Evolutionary conservation across 2,329 filamentous ascomycete species (phyloP), one percentile per base, ranked within the genome.

Genomic region (Fusarium praegraminearum): DNA sequence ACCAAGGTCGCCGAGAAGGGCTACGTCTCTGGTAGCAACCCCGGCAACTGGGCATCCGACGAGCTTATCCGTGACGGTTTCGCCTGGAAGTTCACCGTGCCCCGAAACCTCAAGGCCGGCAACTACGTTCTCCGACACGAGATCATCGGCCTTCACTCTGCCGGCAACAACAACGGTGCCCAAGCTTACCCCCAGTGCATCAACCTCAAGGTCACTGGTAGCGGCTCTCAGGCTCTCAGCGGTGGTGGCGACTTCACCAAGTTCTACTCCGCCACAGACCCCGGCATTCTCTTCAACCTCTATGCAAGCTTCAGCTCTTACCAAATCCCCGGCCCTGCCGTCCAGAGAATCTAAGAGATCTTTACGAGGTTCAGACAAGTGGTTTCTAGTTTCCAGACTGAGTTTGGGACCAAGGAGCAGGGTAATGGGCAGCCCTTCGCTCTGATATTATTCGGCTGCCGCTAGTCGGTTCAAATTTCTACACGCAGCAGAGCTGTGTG

Each of bases 1-100:
- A 85, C 87, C 83, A 91, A 91, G 84, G 86, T 90, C 60, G 83
- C 83, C 30, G 81, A 84, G 69, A 79, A 77, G 28, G 89, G 88
- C 57, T 81, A 88, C 44, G 78, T 84, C 62, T 79, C 82, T 55
- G 83, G 80, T 58, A 79, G 73, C 57, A 71, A 74, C 80, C 62
- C 83, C 1, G 83, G 84, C 38, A 78, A 76, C 43, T 91, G 88
- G 87, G 88, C 85, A 47, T 78, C 85, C 13, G 86, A 89, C 67
- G 75, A 83, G 59, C 76, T 87, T 66, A 81, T 86, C 56, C 73
- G 76, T 45, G 83, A 84, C 76, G 81, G 81, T 67, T 76, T 80
- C 76, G 78, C 80, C 45, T 85, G 83, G 80, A 78, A 79, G 32
- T 78, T 85, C 43, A 82, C 78, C 57, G 82, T 88, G 57, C 86